A percentile compares a stretch with the other conserved stretches of the same genome.
These are phyloP conservation scores for Marchantia polymorpha DNA, from an alignment of 225 moss, liverwort and hornwort species.

Conservation along the genomic window DNA sequence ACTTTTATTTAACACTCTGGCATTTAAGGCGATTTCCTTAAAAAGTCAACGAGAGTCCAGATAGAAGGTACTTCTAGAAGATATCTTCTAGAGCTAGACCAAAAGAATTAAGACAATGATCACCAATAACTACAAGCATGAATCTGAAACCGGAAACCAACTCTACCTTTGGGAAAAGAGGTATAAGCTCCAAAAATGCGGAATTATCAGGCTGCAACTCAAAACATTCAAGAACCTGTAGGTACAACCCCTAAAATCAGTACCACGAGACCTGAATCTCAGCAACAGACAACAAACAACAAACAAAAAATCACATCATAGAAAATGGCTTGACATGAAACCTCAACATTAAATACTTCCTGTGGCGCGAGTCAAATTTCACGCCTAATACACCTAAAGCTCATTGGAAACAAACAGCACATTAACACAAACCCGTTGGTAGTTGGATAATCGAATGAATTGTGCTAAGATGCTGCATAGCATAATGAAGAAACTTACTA, in stretches of 20 bases:
- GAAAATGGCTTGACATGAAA: background rate
- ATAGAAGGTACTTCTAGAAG: too few species aligned
- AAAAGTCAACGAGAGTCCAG: too few species aligned
- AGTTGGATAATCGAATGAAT: background rate
- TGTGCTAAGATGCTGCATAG: background rate
- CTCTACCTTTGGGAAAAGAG: slow-evolving; percentile 90
- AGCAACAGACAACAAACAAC: background rate
- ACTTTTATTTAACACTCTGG: too few species aligned
- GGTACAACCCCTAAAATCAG: slow-evolving; percentile 14
- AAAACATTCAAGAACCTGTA: slow-evolving; percentile 93
- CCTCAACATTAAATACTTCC: too few species aligned
- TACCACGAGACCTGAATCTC: background rate
- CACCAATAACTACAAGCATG: background rate
- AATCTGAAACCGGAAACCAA: background rate
- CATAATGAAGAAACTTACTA: slow-evolving; percentile 55
- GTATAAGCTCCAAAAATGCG: slow-evolving; percentile 92
- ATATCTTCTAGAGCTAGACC: too few species aligned
- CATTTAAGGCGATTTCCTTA: too few species aligned
- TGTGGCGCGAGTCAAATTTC: too few species aligned
- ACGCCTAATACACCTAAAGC: background rate
- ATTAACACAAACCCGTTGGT: background rate
- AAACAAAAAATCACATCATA: background rate
- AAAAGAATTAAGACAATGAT: too few species aligned
- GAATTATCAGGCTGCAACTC: slow-evolving; percentile 88
- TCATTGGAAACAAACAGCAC: background rate